Evolutionary conservation across 2,329 filamentous ascomycete genomes (phyloP).

Genomic region (Ascochyta rabiei): DNA sequence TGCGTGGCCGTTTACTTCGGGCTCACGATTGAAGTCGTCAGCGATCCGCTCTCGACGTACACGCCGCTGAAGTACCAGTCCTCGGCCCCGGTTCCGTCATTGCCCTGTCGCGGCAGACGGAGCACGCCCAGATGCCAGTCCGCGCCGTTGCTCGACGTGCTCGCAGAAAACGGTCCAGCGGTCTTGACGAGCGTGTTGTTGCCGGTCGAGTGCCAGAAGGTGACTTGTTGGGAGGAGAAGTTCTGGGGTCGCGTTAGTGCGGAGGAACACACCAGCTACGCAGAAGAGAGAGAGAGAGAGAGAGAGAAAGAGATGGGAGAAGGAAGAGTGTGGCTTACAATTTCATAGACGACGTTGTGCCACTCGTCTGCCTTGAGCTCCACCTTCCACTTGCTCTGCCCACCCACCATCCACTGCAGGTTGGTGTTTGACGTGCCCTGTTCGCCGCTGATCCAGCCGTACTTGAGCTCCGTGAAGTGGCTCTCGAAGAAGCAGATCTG

Average conservation of each 20-base stretch:
- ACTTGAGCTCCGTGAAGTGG: conserved; percentile 78
- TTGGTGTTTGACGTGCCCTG: conserved; percentile 58
- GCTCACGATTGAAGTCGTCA: conserved; percentile 44
- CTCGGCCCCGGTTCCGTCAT: conserved; percentile 60
- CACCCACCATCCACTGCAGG: conserved; percentile 69
- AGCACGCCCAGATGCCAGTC: conserved; percentile 77
- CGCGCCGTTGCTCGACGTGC: conserved; percentile 68
- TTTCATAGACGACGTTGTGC: conserved; percentile 79
- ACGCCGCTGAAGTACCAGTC: conserved; percentile 76
- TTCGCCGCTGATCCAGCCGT: conserved; percentile 63
- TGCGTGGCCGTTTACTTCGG: conserved; percentile 25
- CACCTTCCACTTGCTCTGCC: conserved; percentile 66
- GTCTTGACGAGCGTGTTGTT: conserved; percentile 62
- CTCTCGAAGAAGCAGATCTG: conserved; percentile 69
- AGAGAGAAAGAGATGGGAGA: no score
- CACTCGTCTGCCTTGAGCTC: conserved; percentile 68
- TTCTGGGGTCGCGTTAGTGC: conserved; percentile 46
- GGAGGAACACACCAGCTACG: no score
- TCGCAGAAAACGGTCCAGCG: conserved; percentile 64
- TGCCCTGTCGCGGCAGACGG: conserved; percentile 65
- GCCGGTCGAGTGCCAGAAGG: conserved; percentile 73
- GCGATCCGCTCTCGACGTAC: conserved; percentile 67
- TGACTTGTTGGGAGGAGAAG: conserved; percentile 66
- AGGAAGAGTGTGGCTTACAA: conserved; percentile 48
- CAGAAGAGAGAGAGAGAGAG: no score